phyloP scores from a whole-genome alignment of 2,329 filamentous ascomycete genomes.

The Colletotrichum sp. region DNA sequence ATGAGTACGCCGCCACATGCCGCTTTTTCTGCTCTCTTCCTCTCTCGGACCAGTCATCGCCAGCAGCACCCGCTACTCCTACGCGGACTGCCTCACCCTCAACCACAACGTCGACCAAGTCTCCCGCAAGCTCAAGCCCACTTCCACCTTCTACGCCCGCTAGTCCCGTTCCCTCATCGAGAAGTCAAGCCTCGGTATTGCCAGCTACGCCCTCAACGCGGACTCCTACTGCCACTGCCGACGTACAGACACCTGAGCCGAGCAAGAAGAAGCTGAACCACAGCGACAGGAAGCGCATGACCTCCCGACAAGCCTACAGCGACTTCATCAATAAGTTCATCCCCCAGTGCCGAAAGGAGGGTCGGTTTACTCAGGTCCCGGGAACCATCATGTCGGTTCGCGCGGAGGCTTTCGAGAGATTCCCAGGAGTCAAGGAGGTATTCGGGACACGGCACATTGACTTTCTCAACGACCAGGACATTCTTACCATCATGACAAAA shows the following conservation, averaged over 20 bases:
- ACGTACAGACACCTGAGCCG: slow-evolving; percentile 26
- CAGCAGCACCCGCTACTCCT: not conserved
- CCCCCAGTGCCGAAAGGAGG: slow-evolving; percentile 51
- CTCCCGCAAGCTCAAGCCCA: not conserved
- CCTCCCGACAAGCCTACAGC: slow-evolving; percentile 60
- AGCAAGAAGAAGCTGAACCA: slow-evolving; percentile 45
- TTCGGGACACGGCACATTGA: slow-evolving; percentile 48
- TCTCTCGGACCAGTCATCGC: slow-evolving; percentile 21
- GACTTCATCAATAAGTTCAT: slow-evolving; percentile 69
- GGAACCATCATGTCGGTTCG: slow-evolving; percentile 51
- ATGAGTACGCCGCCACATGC: slow-evolving; percentile 63
- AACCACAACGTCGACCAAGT: not conserved
- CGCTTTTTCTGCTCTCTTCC: slow-evolving; percentile 60
- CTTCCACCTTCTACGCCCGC: not conserved
- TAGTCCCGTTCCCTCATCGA: not conserved
- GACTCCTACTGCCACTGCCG: not conserved
- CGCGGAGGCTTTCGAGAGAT: slow-evolving; percentile 57
- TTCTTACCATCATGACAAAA: not conserved
- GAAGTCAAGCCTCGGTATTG: not conserved
- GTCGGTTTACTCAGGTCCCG: slow-evolving; percentile 33
- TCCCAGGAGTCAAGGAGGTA: slow-evolving; percentile 44
- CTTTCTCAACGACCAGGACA: slow-evolving; percentile 46
- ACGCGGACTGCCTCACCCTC: not conserved
- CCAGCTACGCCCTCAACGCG: not conserved
- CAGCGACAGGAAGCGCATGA: slow-evolving; percentile 63